Evolutionary conservation across 495 filamentous ascomycete genomes (phyloP), one percentile per base, ranked within the genome.

Genomic region (Tuber umbilicatum): DNA sequence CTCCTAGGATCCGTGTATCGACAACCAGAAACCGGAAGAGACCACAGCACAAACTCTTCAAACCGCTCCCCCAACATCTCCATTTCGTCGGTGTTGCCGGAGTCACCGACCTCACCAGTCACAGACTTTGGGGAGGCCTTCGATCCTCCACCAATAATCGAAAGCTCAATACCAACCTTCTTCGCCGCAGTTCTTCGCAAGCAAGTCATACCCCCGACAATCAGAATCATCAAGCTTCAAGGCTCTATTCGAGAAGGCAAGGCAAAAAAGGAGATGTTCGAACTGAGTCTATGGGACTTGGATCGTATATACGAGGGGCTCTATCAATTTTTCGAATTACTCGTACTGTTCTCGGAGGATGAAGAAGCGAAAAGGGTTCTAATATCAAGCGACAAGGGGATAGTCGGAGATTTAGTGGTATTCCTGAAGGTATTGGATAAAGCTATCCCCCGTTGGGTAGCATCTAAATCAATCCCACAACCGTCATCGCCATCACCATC

Each of bases 211-310:
- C 90, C 90, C 6, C 90, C 91, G 74, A 91, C 90, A 1, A 91
- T 91, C 81, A 89, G 89, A 35, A 84, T 93, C 68, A 92, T 93
- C 74, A 91, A 91, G 78, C 84, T 92, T 17, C 91, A 93, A 85
- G 90, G 91, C 38, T 89, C 91, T 72, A 93, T 93, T 72, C 86
- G 89, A 37, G 86, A 85, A 27, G 88, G 88, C 38, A 83, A 86
- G 70, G 88, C 90, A 19, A 83, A 87, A n/a, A 89, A 90, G 0
- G 91, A 93, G 74, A 89, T 90, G 76, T 93, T 93, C 78, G 90
- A 91, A 17, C 86, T 92, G n/a, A 92, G 92, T 73, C 83, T 93
- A 19, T 93, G 91, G 91, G 91, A 93, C 77, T 91, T 93, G 87
- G 91, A 93, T 79, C 85, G 91, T 41, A 91, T 82, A 67, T 82